Conservation (phyloP, 441 rosid genomes). For the Oxalis stricta region DNA sequence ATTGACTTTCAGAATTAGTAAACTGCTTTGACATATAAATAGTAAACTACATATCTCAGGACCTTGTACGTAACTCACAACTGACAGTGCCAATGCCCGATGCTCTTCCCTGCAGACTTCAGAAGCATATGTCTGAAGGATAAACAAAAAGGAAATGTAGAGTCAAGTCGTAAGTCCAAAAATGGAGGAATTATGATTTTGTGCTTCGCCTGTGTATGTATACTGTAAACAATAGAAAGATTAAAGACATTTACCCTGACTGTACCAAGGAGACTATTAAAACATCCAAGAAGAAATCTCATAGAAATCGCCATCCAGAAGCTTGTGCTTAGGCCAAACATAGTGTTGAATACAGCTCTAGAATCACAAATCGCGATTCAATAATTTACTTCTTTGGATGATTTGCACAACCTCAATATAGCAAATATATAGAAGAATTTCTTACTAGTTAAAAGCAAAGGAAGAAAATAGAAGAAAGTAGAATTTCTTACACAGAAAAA, state of each 20-base stretch:
- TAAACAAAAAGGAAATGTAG: not conserved
- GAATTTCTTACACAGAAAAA: slow-evolving; percentile 49
- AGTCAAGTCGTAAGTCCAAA: not conserved
- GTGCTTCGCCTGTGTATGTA: no score
- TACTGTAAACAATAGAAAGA: no score
- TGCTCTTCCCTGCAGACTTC: slow-evolving; percentile 60
- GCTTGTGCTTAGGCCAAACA: slow-evolving; percentile 70
- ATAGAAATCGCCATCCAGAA: slow-evolving; percentile 75
- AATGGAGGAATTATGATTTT: no score
- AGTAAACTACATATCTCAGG: not conserved
- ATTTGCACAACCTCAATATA: no score
- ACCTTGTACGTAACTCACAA: slow-evolving; percentile 35
- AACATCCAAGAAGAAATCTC: slow-evolving; percentile 69
- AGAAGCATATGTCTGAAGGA: slow-evolving; percentile 61
- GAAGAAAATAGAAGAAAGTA: no score
- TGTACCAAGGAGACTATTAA: slow-evolving; percentile 77
- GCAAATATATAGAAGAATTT: no score
- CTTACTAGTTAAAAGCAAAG: no score
- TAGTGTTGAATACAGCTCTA: slow-evolving; percentile 74
- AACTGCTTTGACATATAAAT: not conserved
- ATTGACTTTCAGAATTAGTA: no score
- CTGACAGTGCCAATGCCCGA: slow-evolving; percentile 65
- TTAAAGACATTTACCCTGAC: no score
- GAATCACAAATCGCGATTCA: no score
- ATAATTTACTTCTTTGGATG: no score